Evolutionary conservation across 192 early-diverging fungal genomes (phyloP).

Genomic region (Linnemannia exigua): DNA sequence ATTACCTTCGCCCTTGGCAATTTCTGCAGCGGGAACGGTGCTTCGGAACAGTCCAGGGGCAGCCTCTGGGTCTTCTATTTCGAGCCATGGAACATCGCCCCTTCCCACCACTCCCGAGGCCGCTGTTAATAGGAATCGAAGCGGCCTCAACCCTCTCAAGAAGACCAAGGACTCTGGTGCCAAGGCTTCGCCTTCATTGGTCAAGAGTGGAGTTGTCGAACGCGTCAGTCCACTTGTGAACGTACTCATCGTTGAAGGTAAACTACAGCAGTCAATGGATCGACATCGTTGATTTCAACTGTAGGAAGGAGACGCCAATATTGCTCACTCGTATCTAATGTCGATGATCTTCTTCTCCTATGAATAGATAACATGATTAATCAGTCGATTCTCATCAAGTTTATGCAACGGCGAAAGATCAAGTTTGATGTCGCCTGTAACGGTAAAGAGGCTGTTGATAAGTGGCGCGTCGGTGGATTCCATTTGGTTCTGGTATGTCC

Average conservation of each 20-base stretch:
- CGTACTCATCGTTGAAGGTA: constrained; percentile 86
- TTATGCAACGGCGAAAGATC: constrained; percentile 79
- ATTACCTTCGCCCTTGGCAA: constrained; percentile 14
- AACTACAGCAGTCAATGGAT: background rate
- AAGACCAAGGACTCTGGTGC: constrained; percentile 7
- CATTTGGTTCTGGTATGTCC: constrained; percentile 74
- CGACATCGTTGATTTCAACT: background rate
- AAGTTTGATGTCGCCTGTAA: constrained; percentile 82
- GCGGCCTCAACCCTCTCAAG: background rate
- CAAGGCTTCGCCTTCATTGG: constrained; percentile 17
- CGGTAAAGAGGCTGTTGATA: constrained; percentile 85
- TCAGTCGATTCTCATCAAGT: constrained; percentile 78
- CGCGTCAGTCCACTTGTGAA: constrained; percentile 74
- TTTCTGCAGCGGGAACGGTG: constrained; percentile 23
- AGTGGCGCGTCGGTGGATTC: constrained; percentile 78
- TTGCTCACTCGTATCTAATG: background rate
- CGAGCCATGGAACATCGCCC: constrained; percentile 12
- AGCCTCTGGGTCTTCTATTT: background rate
- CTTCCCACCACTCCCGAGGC: background rate
- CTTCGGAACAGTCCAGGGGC: constrained; percentile 12
- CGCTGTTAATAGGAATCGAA: background rate
- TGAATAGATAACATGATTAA: constrained; percentile 82
- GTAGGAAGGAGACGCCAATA: no score
- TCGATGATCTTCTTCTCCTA: background rate
- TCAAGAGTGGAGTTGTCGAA: constrained; percentile 49